phyloP scores from a whole-genome alignment of 2,329 filamentous ascomycete genomes.

The Aureobasidium lini region DNA sequence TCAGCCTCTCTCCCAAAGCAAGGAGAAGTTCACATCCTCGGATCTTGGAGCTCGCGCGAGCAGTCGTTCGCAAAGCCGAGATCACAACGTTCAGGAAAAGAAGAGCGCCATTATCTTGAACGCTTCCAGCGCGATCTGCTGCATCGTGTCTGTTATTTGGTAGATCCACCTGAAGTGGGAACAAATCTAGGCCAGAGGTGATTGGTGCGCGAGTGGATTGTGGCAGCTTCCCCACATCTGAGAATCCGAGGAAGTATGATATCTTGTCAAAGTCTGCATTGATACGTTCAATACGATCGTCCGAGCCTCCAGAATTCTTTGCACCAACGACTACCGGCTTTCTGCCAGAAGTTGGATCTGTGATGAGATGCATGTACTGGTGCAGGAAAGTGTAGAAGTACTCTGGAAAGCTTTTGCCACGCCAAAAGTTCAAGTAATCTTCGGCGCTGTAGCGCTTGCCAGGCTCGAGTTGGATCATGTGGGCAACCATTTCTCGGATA shows the following conservation, averaged over 20 bases:
- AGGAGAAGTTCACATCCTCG: constrained; percentile 86
- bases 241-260: constrained; percentile 71
- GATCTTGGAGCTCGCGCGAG: constrained; percentile 76
- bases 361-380: constrained; percentile 94
- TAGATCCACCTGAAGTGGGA: constrained; percentile 78
- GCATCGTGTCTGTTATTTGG: constrained; percentile 70
- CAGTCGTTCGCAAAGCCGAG: constrained; percentile 81
- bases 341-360: constrained; percentile 76
- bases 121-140: constrained; percentile 46
- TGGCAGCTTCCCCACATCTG: constrained; percentile 19
- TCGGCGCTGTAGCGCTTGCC: constrained; percentile 88
- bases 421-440: constrained; percentile 88
- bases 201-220: constrained; percentile 17
- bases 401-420: constrained; percentile 82
- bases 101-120: constrained; percentile 76
- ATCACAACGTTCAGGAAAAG: constrained; percentile 87
- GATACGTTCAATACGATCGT: constrained; percentile 88
- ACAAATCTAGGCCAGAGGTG: constrained; percentile 52
- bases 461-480: constrained; percentile 94
- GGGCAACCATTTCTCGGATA: constrained; percentile 78
- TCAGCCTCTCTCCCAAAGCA: constrained; percentile 82
- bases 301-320: constrained; percentile 74
- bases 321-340: constrained; percentile 59
- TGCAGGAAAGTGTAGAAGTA: constrained; percentile 98
- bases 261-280: constrained; percentile 98